Percentiles rank a stretch among this genome's conserved stretches.
These are phyloP conservation scores for Fusarium sublunatum DNA, from an alignment of 2,329 filamentous ascomycete genomes.

Conservation along the genomic window DNA sequence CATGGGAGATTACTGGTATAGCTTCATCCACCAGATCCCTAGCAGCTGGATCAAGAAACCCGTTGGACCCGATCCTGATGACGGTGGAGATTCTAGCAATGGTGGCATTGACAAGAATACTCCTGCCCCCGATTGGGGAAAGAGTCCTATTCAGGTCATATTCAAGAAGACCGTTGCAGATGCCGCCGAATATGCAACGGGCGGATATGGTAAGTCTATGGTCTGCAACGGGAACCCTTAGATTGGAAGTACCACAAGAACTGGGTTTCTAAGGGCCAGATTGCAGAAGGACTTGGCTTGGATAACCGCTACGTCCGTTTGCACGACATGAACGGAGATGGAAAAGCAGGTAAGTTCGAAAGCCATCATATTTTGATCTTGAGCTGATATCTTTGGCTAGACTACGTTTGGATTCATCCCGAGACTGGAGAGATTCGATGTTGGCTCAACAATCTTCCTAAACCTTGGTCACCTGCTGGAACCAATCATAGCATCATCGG, in stretches of 20 bases:
- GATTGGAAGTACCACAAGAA: constrained; percentile 21
- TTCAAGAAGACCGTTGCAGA: constrained; percentile 2
- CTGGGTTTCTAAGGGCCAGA: constrained; percentile 1
- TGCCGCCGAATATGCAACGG: not conserved
- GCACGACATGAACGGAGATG: constrained; percentile 21
- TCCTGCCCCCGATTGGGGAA: not conserved
- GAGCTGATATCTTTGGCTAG: not conserved
- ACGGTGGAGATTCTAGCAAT: not conserved
- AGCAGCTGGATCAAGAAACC: constrained; percentile 35
- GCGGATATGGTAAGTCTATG: not conserved
- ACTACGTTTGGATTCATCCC: constrained; percentile 19
- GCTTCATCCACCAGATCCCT: constrained; percentile 40
- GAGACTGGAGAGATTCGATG: constrained; percentile 1
- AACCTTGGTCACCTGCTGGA: constrained; percentile 1
- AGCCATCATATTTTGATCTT: not conserved
- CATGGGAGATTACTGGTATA: constrained; percentile 42
- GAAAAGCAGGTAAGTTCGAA: constrained; percentile 10
- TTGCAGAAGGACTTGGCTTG: constrained; percentile 15
- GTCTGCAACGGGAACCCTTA: not conserved
- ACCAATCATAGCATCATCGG: constrained; percentile 16
- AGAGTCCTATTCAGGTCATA: not conserved
- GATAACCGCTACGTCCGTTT: constrained; percentile 8
- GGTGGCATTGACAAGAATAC: constrained; percentile 18
- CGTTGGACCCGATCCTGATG: constrained; percentile 16
- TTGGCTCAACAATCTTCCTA: constrained; percentile 16